phyloP scores from a whole-genome alignment of 2,329 filamentous ascomycete species.

The Botrytis sinoallii region DNA sequence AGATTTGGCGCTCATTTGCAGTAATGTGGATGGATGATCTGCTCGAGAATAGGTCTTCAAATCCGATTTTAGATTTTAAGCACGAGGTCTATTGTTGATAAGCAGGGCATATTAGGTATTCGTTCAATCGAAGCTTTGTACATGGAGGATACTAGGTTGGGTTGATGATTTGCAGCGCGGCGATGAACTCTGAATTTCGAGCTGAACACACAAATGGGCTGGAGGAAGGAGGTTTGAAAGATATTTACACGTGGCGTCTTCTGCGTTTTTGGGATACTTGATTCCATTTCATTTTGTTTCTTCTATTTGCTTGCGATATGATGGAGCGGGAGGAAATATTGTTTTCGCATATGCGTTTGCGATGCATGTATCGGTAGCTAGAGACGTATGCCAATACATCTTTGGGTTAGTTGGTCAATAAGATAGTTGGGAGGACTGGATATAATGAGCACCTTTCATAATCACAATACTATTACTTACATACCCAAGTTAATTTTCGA shows the following conservation, averaged over 20 bases:
- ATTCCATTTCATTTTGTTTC: background rate
- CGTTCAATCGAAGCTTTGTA: background rate
- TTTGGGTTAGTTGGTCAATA: background rate
- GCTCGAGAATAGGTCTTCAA: background rate
- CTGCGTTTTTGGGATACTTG: background rate
- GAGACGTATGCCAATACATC: background rate
- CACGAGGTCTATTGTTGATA: background rate
- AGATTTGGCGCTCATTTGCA: slow-evolving; percentile 17
- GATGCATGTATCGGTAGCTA: background rate
- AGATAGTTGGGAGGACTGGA: background rate
- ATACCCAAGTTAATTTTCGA: background rate
- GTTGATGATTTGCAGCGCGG: background rate
- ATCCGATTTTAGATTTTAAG: background rate
- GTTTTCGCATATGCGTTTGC: background rate
- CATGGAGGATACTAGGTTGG: background rate
- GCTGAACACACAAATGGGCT: background rate
- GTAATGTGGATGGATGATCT: background rate
- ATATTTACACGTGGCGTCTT: background rate
- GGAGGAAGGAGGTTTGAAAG: background rate
- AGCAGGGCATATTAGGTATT: background rate
- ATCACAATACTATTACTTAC: background rate
- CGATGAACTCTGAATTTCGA: background rate
- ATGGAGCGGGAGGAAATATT: background rate
- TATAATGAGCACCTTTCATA: background rate
- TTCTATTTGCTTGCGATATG: background rate